Percentiles rank a stretch among this genome's conserved stretches.
phyloP scores from a whole-genome alignment of 306 rosid genomes.

The Prunus persica region Prunus_persica_NCBIv2 NC_034014.1:1080001-1080500 shows the following conservation, averaged over 20 bases:
- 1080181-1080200: background rate
- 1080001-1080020: background rate
- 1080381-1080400: constrained; percentile 27
- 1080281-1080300: constrained; percentile 12
- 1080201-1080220: background rate
- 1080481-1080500: constrained; percentile 66
- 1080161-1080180: background rate
- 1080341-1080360: constrained; percentile 37
- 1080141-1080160: background rate
- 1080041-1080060: background rate
- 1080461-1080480: constrained; percentile 51
- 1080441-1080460: constrained; percentile 44
- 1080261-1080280: background rate
- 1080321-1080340: constrained; percentile 23
- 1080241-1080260: background rate
- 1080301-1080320: constrained; percentile 14
- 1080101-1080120: background rate
- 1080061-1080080: background rate
- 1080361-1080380: constrained; percentile 26
- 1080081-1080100: background rate
- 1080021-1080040: background rate
- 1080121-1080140: background rate
- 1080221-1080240: background rate
- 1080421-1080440: constrained; percentile 42
- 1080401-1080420: constrained; percentile 43